Percentiles rank a stretch among this genome's conserved stretches.
Conservation (phyloP, 176 grass and related monocot genomes). For the Avena insularis region DNA sequence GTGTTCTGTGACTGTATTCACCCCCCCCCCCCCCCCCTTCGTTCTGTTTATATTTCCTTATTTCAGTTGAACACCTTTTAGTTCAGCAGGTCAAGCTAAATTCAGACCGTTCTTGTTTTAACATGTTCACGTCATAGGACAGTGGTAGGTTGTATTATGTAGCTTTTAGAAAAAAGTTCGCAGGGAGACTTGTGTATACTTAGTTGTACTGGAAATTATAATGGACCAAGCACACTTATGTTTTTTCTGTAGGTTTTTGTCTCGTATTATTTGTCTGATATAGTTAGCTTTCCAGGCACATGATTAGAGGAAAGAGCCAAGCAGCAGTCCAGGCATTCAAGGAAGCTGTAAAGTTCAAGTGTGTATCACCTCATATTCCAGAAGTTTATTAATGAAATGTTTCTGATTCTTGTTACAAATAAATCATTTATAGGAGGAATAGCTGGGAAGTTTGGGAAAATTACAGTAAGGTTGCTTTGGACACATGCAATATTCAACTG, state of each 20-base stretch:
- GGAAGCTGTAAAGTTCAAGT: conserved; percentile 96
- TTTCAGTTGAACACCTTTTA: conserved; percentile 9
- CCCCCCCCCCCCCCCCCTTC: too few species aligned
- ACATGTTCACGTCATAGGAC: background rate
- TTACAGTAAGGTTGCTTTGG: conserved; percentile 91
- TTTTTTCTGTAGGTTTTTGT: background rate
- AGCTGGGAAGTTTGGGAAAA: conserved; percentile 99
- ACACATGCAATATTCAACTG: conserved; percentile 57
- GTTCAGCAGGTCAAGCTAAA: background rate
- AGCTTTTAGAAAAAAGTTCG: conserved; percentile 1
- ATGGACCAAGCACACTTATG: background rate
- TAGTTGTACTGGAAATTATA: conserved; percentile 30
- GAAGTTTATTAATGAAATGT: background rate
- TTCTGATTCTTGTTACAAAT: background rate
- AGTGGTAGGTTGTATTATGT: background rate
- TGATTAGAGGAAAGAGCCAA: conserved; percentile 83
- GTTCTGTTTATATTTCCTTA: background rate
- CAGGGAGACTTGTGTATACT: conserved; percentile 19
- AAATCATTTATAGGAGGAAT: conserved; percentile 77
- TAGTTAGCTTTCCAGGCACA: conserved; percentile 65
- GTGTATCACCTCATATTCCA: conserved; percentile 39
- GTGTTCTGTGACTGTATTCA: conserved; percentile 24
- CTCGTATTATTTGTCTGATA: conserved; percentile 12
- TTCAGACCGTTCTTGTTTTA: background rate
- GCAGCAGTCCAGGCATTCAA: conserved; percentile 89